Evolutionary conservation across 2,329 filamentous ascomycete genomes (phyloP), one percentile per base, ranked within the genome.

Genomic region (Sordariomycetes sp.): DNA sequence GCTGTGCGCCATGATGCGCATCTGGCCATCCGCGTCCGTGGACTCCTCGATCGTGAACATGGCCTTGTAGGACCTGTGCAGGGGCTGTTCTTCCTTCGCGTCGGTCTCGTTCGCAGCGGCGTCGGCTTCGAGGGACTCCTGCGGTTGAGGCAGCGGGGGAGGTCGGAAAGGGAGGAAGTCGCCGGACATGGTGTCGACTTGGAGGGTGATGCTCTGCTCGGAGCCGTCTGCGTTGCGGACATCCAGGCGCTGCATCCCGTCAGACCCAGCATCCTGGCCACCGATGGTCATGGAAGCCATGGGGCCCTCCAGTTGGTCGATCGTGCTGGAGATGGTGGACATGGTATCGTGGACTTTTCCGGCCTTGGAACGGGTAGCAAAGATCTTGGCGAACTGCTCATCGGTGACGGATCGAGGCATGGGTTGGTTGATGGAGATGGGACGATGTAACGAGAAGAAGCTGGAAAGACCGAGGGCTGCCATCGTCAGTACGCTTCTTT

Each of bases 401-500:
- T 82, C 69, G 34, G 74, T 78, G 30, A 87, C 72, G 15, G 72
- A 66, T 47, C 75, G 78, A 36, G 83, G 92, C 51, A 94, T 80
- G 45, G 82, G 80, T 47, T 81, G 79, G 32, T 81, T 87, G 44
- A 95, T 77, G 36, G 86, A 94, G 51, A 98, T 90, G 30, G 92
- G 92, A 41, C 92, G 80, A 62, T 98, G 86, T 45, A 94, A 82
- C 42, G 88, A 93, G 68, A 96, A 96, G 70, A 98, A 96, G 39
- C 82, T 82, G 7, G 90, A 92, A 30, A 94, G 69, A 42, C 83
- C 81, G 40, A 96, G 72, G 51, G 93, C 92, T 96, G 45, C 5
- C 42, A 19, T 11, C 26, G 38, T 51, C 33, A 46, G 45, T 34
- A 46, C 28, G 4, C 21, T 15, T 8, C 12, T 3, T 5, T 27